phyloP scores from a whole-genome alignment of 2,329 filamentous ascomycete species.

The Rhynchosporium agropyri region DNA sequence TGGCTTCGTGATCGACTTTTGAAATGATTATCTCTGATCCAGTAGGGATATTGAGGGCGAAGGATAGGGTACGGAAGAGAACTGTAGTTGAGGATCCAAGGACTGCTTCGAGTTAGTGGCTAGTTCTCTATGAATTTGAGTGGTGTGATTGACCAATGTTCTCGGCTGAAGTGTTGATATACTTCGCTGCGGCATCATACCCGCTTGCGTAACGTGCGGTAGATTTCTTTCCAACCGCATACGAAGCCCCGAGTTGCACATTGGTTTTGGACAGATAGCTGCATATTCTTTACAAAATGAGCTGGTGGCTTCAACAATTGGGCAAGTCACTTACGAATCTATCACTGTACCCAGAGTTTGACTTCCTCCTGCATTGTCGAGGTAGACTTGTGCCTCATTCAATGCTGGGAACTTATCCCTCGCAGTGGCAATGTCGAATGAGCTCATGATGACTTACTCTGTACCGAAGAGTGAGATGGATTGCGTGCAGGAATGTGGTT shows the following conservation, averaged over 20 bases:
- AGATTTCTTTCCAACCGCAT: conserved; percentile 60
- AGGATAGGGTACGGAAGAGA: conserved; percentile 71
- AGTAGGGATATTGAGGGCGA: conserved; percentile 53
- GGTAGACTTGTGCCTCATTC: conserved; percentile 66
- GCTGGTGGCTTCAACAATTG: background rate
- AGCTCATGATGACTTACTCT: conserved; percentile 32
- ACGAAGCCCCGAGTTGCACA: conserved; percentile 75
- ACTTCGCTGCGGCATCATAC: conserved; percentile 66
- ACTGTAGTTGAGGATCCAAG: conserved; percentile 76
- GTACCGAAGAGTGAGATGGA: background rate
- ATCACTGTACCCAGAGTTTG: conserved; percentile 69
- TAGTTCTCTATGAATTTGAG: background rate
- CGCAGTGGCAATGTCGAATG: conserved; percentile 58
- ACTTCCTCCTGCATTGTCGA: conserved; percentile 79
- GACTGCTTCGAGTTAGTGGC: conserved; percentile 48
- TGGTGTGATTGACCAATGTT: conserved; percentile 58
- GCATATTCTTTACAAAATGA: conserved; percentile 52
- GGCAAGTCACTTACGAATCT: conserved; percentile 56
- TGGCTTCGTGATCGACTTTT: conserved; percentile 75
- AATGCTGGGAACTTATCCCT: conserved; percentile 70
- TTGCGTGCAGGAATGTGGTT: background rate
- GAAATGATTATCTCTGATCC: conserved; percentile 73
- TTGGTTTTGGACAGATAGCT: conserved; percentile 70
- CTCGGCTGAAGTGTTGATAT: conserved; percentile 66
- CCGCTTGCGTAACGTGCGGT: conserved; percentile 62